A percentile compares a stretch with the other conserved stretches of the same genome.
Conservation (phyloP, 2,329 filamentous ascomycete species). For the Trichoderma asperellum region DNA sequence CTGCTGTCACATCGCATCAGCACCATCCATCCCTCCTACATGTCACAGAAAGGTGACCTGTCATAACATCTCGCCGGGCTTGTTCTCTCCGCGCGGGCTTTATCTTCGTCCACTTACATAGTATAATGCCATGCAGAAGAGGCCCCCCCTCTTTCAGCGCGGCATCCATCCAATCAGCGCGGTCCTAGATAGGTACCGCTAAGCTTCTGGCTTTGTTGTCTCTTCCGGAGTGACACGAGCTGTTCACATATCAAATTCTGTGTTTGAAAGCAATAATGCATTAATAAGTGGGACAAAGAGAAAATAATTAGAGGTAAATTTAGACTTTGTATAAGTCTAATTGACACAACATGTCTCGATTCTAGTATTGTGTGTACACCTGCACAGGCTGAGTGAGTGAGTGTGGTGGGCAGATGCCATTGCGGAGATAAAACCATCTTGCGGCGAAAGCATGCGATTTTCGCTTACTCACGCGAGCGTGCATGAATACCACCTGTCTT, state of each 20-base stretch:
- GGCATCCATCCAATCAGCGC: conserved; percentile 10
- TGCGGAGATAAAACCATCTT: background rate
- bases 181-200: background rate
- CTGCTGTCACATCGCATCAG: conserved; percentile 7
- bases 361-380: background rate
- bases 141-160: background rate
- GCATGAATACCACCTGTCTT: conserved; percentile 18
- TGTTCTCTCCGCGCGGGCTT: conserved; percentile 13
- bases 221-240: conserved; percentile 11
- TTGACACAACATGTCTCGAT: background rate
- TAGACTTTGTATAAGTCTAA: background rate
- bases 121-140: conserved; percentile 3
- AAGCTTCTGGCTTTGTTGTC: background rate
- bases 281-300: background rate
- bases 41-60: background rate
- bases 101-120: background rate
- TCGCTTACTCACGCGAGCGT: background rate
- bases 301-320: background rate
- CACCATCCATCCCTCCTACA: background rate
- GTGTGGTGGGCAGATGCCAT: background rate
- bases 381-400: background rate
- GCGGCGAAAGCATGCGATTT: background rate
- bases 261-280: background rate
- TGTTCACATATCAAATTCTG: background rate
- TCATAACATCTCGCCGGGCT: conserved; percentile 12